These are phyloP conservation scores for Penicillium hordei DNA, from an alignment of 2,329 filamentous ascomycete genomes.

Conservation along the genomic window DNA sequence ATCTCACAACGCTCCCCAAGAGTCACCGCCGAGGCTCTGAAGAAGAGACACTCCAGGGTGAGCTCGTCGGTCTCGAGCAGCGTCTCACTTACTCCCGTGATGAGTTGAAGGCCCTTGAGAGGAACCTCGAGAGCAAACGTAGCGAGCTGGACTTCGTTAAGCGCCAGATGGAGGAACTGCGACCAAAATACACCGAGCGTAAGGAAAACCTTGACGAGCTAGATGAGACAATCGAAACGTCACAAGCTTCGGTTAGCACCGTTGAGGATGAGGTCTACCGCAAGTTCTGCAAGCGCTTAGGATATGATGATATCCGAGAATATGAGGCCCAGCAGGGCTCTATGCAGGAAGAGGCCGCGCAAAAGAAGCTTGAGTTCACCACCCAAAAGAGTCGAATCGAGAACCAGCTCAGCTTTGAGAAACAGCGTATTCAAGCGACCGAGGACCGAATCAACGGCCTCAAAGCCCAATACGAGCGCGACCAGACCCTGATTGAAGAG, in stretches of 20 bases:
- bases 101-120: conserved; percentile 74
- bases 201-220: conserved; percentile 65
- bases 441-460: conserved; percentile 68
- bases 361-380: conserved; percentile 83
- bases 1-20: conserved; percentile 77
- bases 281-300: conserved; percentile 80
- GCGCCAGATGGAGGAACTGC: conserved; percentile 70
- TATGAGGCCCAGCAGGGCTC: conserved; percentile 94
- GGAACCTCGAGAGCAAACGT: conserved; percentile 80
- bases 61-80: conserved; percentile 76
- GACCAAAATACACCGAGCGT: conserved; percentile 76
- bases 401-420: conserved; percentile 63
- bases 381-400: conserved; percentile 68
- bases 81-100: conserved; percentile 69
- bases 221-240: conserved; percentile 55
- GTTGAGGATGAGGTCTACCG: conserved; percentile 88
- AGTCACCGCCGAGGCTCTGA: conserved; percentile 71
- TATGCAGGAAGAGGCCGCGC: conserved; percentile 82
- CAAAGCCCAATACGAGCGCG: conserved; percentile 64
- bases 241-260: conserved; percentile 66
- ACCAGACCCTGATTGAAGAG: conserved; percentile 67
- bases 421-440: conserved; percentile 69
- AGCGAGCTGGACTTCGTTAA: conserved; percentile 74
- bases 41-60: conserved; percentile 78
- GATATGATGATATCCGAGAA: conserved; percentile 84